Evolutionary conservation across 2,329 filamentous ascomycete genomes (phyloP).

Genomic region (Hypoxylon sp.): DNA sequence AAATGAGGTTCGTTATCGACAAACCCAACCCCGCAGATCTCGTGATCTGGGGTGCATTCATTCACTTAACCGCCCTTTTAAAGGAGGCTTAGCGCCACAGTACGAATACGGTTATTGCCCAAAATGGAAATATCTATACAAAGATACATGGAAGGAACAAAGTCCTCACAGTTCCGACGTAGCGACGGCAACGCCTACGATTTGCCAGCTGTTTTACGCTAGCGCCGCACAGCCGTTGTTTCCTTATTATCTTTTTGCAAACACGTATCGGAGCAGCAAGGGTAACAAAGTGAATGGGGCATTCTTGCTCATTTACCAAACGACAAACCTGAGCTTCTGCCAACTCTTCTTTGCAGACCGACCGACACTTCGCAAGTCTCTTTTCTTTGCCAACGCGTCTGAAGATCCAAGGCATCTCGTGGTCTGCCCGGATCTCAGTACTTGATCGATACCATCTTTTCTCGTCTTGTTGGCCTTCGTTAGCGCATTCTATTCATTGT

Average conservation of each 20-base stretch:
- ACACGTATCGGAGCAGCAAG: no score
- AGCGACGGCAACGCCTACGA: not conserved
- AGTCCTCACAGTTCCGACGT: not conserved
- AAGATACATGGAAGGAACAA: not conserved
- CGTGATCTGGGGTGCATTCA: slow-evolving; percentile 35
- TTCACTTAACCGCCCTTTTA: not conserved
- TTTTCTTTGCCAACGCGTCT: not conserved
- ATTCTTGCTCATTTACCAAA: not conserved
- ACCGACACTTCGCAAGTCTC: not conserved
- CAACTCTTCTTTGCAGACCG: not conserved
- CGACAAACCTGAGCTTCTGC: not conserved
- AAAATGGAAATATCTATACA: slow-evolving; percentile 1
- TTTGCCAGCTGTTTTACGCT: not conserved
- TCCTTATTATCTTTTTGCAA: not conserved
- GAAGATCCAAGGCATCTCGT: not conserved
- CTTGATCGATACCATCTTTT: not conserved
- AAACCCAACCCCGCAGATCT: slow-evolving; percentile 23
- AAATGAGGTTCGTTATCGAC: not conserved
- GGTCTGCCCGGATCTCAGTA: not conserved
- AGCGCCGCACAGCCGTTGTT: not conserved
- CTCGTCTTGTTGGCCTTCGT: not conserved
- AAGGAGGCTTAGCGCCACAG: not conserved
- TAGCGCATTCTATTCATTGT: not conserved
- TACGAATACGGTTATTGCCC: not conserved
- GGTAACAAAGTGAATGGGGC: no score